A percentile compares a stretch with the other conserved stretches of the same genome.
phyloP scores from a whole-genome alignment of 495 filamentous ascomycete species.

The Oleoguttula mirabilis region DNA sequence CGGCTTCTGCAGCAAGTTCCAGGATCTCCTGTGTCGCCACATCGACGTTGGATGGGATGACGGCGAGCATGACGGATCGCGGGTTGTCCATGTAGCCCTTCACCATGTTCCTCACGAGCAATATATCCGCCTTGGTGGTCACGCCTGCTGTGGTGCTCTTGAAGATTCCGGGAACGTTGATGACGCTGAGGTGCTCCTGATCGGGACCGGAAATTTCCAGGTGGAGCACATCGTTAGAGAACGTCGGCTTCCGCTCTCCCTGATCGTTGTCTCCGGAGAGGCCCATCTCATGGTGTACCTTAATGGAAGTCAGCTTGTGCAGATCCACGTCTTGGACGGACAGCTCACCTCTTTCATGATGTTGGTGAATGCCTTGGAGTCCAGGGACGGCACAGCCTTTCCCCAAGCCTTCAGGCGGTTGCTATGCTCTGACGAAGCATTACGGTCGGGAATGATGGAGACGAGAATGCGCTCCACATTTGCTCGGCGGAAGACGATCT shows the following conservation, averaged over 20 bases:
- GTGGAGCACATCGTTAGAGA: constrained; percentile 46
- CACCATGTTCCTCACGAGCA: constrained; percentile 43
- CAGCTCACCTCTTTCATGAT: constrained; percentile 27
- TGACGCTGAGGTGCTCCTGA: constrained; percentile 46
- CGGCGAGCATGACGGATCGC: constrained; percentile 39
- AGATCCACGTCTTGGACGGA: not conserved
- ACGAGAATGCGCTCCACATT: constrained; percentile 26
- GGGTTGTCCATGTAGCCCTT: constrained; percentile 40
- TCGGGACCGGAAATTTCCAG: constrained; percentile 48
- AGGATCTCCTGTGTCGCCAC: constrained; percentile 51
- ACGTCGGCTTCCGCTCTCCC: constrained; percentile 25
- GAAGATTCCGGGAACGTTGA: constrained; percentile 56
- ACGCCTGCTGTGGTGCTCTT: constrained; percentile 38
- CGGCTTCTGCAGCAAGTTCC: constrained; percentile 37
- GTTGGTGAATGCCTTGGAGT: constrained; percentile 19
- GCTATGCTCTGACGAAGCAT: constrained; percentile 20
- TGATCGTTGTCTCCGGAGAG: constrained; percentile 26
- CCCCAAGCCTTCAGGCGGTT: constrained; percentile 18
- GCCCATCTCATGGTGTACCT: constrained; percentile 38
- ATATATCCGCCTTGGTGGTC: constrained; percentile 40
- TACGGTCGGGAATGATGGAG: constrained; percentile 35
- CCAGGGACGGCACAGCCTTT: constrained; percentile 11
- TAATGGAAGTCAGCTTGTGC: not conserved
- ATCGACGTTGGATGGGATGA: constrained; percentile 52
- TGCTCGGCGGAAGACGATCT: constrained; percentile 43